Percentiles rank a stretch among this genome's conserved stretches.
phyloP scores from a whole-genome alignment of 345 rosid species.

The Orychophragmus violaceus region DNA sequence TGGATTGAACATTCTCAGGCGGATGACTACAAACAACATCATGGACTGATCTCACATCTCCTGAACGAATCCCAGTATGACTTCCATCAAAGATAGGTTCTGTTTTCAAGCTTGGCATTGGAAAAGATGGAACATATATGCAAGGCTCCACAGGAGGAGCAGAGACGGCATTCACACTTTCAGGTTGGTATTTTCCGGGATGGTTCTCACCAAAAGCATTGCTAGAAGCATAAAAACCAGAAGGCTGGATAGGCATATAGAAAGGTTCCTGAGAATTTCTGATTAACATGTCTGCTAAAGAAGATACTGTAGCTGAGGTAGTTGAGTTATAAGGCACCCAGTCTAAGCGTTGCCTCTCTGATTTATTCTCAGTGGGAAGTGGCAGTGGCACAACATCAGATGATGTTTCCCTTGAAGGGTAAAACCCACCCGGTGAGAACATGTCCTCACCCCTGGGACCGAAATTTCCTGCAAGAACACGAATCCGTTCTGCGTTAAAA shows the following conservation, averaged over 20 bases:
- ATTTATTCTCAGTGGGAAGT: constrained; percentile 18
- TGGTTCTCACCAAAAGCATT: constrained; percentile 10
- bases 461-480: constrained; percentile 35
- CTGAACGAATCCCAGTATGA: constrained; percentile 28
- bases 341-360: constrained; percentile 29
- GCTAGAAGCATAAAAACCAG: constrained; percentile 14
- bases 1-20: constrained; percentile 24
- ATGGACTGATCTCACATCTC: constrained; percentile 24
- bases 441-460: constrained; percentile 34
- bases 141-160: constrained; percentile 17
- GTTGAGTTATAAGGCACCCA: constrained; percentile 30
- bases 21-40: constrained; percentile 22
- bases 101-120: constrained; percentile 22
- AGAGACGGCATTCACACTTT: constrained; percentile 24
- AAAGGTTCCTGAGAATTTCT: constrained; percentile 31
- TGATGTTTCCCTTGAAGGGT: constrained; percentile 27
- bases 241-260: constrained; percentile 8
- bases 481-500: background rate
- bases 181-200: constrained; percentile 22
- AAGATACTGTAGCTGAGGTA: constrained; percentile 29
- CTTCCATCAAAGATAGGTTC: constrained; percentile 33
- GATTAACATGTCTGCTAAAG: constrained; percentile 32
- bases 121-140: constrained; percentile 27
- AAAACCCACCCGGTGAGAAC: constrained; percentile 23
- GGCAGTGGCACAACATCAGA: constrained; percentile 25